phyloP scores from a whole-genome alignment of 2,329 filamentous ascomycete genomes.

The Clarireedia hainanense region DNA sequence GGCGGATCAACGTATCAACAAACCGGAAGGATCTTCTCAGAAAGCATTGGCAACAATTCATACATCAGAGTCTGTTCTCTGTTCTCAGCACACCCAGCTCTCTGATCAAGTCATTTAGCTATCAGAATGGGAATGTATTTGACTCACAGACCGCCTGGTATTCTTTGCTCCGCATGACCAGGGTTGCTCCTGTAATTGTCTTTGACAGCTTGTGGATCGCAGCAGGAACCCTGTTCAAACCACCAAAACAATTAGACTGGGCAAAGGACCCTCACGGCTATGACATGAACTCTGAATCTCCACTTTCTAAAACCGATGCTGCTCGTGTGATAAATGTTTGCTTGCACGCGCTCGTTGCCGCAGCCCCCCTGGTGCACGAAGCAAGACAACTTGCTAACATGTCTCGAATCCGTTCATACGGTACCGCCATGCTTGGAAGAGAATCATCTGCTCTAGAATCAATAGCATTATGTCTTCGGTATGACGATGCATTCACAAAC shows the following conservation, averaged over 20 bases:
- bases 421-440: constrained; percentile 37
- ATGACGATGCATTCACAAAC: constrained; percentile 56
- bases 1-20: not conserved
- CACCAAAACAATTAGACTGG: constrained; percentile 33
- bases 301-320: constrained; percentile 24
- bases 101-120: constrained; percentile 49
- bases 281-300: constrained; percentile 1
- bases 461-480: constrained; percentile 45
- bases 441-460: constrained; percentile 40
- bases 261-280: constrained; percentile 14
- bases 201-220: constrained; percentile 59
- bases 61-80: constrained; percentile 57
- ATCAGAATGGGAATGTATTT: constrained; percentile 39
- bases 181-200: constrained; percentile 48
- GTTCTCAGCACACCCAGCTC: constrained; percentile 51
- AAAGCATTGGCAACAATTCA: constrained; percentile 49
- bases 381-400: constrained; percentile 43
- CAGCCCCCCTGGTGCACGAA: constrained; percentile 37
- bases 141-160: constrained; percentile 58
- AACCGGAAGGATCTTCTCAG: constrained; percentile 6
- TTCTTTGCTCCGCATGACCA: constrained; percentile 51
- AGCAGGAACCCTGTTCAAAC: constrained; percentile 48
- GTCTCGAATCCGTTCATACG: constrained; percentile 46
- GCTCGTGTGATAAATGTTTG: constrained; percentile 42
- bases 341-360: constrained; percentile 53